These are phyloP conservation scores for Leccinum subgranulosum DNA, from an alignment of 768 basidiomycete species.

Conservation along the genomic window DNA sequence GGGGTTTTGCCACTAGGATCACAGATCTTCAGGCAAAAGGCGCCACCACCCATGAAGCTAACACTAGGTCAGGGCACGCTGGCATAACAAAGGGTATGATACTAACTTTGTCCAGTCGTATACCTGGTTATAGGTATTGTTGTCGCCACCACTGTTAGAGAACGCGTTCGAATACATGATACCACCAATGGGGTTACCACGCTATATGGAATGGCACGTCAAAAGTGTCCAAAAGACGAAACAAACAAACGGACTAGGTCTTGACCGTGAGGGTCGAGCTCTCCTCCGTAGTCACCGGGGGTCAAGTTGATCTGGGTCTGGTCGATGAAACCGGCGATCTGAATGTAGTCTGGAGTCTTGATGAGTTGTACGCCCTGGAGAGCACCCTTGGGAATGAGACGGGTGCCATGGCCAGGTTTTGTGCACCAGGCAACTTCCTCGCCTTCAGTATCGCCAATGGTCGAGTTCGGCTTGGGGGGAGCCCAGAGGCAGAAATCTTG, in stretches of 20 bases:
- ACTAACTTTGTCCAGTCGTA: slow-evolving; percentile 69
- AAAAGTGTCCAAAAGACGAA: slow-evolving; percentile 14
- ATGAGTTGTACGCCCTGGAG: slow-evolving; percentile 64
- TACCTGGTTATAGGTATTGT: slow-evolving; percentile 49
- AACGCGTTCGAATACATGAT: slow-evolving; percentile 63
- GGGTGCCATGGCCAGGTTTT: slow-evolving; percentile 66
- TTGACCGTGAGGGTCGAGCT: slow-evolving; percentile 74
- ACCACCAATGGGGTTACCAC: slow-evolving; percentile 80
- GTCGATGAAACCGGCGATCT: slow-evolving; percentile 64
- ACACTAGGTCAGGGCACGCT: slow-evolving; percentile 18
- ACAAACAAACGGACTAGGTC: slow-evolving; percentile 42
- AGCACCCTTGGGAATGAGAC: slow-evolving; percentile 66
- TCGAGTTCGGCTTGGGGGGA: slow-evolving; percentile 45
- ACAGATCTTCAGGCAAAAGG: slow-evolving; percentile 74
- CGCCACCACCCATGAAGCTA: slow-evolving; percentile 64
- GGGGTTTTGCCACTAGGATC: slow-evolving; percentile 53
- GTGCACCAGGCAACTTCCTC: slow-evolving; percentile 77
- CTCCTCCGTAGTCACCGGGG: slow-evolving; percentile 63
- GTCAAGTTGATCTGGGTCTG: slow-evolving; percentile 57
- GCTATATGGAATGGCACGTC: slow-evolving; percentile 32
- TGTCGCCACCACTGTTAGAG: slow-evolving; percentile 42
- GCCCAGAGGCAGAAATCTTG: slow-evolving; percentile 73
- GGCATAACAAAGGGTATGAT: neutral
- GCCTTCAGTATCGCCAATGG: slow-evolving; percentile 65
- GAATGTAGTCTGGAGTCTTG: slow-evolving; percentile 55